Percentiles rank a stretch among this genome's conserved stretches.
These are phyloP conservation scores for Talaromyces sp. DNA, from an alignment of 2,329 filamentous ascomycete species.

Conservation along the genomic window DNA sequence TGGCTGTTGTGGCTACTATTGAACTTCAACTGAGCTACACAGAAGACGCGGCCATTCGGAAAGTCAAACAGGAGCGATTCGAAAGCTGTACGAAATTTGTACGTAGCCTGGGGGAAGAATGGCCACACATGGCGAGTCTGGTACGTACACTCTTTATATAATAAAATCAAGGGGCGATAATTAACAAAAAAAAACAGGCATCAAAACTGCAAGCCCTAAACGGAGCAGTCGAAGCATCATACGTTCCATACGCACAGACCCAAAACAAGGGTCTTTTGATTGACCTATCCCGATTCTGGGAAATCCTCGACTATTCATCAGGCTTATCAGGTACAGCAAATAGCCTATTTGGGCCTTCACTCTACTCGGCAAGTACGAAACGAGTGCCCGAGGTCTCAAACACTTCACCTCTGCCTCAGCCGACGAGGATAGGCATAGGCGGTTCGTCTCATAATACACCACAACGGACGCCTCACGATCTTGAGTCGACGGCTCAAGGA, in stretches of 20 bases:
- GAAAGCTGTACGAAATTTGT: slow-evolving; percentile 44
- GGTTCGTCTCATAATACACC: slow-evolving; percentile 15
- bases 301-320: slow-evolving; percentile 46
- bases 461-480: slow-evolving; percentile 18
- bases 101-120: slow-evolving; percentile 35
- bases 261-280: slow-evolving; percentile 38
- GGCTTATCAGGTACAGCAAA: slow-evolving; percentile 31
- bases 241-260: slow-evolving; percentile 31
- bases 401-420: slow-evolving; percentile 40
- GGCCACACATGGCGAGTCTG: slow-evolving; percentile 44
- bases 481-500: slow-evolving; percentile 14
- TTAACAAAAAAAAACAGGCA: slow-evolving; percentile 25
- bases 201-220: slow-evolving; percentile 40
- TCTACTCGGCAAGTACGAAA: slow-evolving; percentile 27
- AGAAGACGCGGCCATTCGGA: slow-evolving; percentile 31
- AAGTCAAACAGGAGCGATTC: slow-evolving; percentile 42
- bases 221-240: slow-evolving; percentile 42
- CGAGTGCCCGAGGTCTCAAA: slow-evolving; percentile 37
- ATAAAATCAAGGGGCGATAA: background rate
- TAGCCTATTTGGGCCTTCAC: slow-evolving; percentile 39
- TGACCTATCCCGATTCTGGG: slow-evolving; percentile 46
- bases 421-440: slow-evolving; percentile 31
- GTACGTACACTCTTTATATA: slow-evolving; percentile 22
- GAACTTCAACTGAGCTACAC: slow-evolving; percentile 53
- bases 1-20: slow-evolving; percentile 51